Conservation (phyloP, 2,329 filamentous ascomycete species). For the Cordyceps tenuipes region DNA sequence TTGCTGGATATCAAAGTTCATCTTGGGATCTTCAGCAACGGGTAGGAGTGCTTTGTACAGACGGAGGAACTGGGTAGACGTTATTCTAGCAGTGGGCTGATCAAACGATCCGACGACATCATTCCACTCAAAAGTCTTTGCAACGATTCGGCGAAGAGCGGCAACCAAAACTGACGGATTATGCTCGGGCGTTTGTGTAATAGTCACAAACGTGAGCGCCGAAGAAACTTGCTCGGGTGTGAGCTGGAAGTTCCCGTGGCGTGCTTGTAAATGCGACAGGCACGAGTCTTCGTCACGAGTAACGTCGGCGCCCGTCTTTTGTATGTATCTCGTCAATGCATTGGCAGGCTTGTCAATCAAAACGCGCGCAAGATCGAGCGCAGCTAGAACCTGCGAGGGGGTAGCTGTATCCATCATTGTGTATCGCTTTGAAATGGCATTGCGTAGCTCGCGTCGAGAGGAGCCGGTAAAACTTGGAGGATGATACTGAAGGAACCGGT, state of each 20-base stretch:
- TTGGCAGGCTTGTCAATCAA: conserved; percentile 50
- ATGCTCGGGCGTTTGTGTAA: conserved; percentile 48
- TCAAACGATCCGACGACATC: conserved; percentile 75
- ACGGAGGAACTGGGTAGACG: conserved; percentile 69
- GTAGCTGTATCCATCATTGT: conserved; percentile 52
- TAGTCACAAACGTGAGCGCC: conserved; percentile 60
- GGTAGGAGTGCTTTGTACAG: conserved; percentile 73
- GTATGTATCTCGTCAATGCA: conserved; percentile 57
- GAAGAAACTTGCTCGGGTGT: conserved; percentile 75
- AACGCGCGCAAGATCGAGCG: conserved; percentile 60
- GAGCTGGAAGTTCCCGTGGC: conserved; percentile 51
- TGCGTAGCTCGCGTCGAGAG: conserved; percentile 59
- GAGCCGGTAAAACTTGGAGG: conserved; percentile 77
- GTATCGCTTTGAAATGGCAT: conserved; percentile 62
- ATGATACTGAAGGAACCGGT: conserved; percentile 79
- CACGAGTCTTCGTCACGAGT: conserved; percentile 68
- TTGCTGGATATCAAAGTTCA: conserved; percentile 68
- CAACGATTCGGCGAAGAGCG: conserved; percentile 53
- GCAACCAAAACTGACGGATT: conserved; percentile 50
- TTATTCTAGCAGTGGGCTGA: conserved; percentile 65
- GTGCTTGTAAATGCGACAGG: conserved; percentile 43
- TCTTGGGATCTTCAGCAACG: conserved; percentile 48
- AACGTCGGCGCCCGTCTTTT: conserved; percentile 64
- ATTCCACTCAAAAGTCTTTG: conserved; percentile 58
- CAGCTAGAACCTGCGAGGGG: conserved; percentile 62